Evolutionary conservation across 2,329 filamentous ascomycete species (phyloP), one percentile per base, ranked within the genome.

Genomic region (Sclerotinia minor): DNA sequence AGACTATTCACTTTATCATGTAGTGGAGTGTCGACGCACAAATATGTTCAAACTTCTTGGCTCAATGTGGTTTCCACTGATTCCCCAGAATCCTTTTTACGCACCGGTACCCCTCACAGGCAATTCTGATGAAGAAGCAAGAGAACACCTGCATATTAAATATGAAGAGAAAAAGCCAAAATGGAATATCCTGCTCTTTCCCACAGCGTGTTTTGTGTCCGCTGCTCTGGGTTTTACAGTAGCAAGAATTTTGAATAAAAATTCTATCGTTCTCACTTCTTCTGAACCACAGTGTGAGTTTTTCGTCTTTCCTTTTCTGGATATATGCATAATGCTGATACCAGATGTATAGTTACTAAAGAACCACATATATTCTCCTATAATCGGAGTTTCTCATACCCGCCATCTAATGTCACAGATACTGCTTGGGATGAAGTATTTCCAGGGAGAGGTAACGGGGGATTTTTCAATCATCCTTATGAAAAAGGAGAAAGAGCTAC

Each of bases 381-480:
- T 5, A 59, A 59, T 29, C 32, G 64, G 6, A 49, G 35, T 38
- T 66, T 66, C 53, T 66, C 64, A 3, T 59, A 57, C 29, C 29
- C 64, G 1, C 64, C 64, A 59, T 58, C 64, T 6, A 29, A 29
- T 1, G 15, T 5, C 9, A 66, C 64, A 24, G 53, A 66, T 21
- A 21, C 19, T 15, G 64, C 64, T 13, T 66, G 64, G 64, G 38
- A 59, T 17, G 41, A 17, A 35, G 15, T 66, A 8, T 66, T 66
- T 13, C 54, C 29, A 3, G 35, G 29, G 5, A 59, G 50, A 59
- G 9, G 13, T 3, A 15, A 15, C n/a, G 50, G 50, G 0, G 61
- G 50, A 24, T 64, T 64, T 21, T 64, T 64, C 11, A 55, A 64
- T 35, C 50, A 64, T 55, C 61, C 61, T 2, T 41, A 53, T 44